phyloP scores from a whole-genome alignment of 176 grass and related monocot genomes.

The Carex littledalei region DNA sequence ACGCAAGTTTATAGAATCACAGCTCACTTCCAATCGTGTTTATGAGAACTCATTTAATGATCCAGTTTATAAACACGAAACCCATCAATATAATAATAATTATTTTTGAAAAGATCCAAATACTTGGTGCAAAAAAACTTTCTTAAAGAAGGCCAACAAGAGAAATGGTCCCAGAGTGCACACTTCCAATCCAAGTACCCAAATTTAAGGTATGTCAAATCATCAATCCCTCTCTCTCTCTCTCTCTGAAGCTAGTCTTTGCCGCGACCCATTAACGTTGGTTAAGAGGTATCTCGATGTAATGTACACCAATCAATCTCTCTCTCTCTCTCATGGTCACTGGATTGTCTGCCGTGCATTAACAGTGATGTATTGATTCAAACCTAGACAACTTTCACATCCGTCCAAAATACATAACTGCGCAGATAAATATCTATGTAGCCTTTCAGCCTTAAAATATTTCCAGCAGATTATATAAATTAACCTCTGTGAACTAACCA shows the following conservation, averaged over 20 bases:
- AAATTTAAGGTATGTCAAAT: slow-evolving; percentile 22
- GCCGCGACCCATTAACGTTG: background rate
- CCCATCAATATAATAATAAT: background rate
- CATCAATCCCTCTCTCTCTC: background rate
- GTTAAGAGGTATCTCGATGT: background rate
- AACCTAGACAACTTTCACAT: slow-evolving; percentile 1
- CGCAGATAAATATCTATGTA: background rate
- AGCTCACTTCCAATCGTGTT: no score
- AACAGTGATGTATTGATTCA: slow-evolving; percentile 14
- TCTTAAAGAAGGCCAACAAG: slow-evolving; percentile 1
- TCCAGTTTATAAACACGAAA: background rate
- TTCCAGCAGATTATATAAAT: background rate
- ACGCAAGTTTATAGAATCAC: background rate
- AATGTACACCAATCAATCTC: background rate
- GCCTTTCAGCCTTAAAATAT: background rate
- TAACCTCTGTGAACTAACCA: background rate
- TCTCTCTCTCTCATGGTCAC: background rate
- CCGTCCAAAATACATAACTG: background rate
- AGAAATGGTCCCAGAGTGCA: slow-evolving; percentile 2
- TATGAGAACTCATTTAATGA: background rate
- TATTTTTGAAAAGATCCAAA: background rate
- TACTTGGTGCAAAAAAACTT: background rate
- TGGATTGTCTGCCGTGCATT: background rate
- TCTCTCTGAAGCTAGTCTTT: background rate
- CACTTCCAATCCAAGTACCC: background rate